phyloP scores from a whole-genome alignment of 345 rosid species.

The Eucalyptus urophylla region DNA sequence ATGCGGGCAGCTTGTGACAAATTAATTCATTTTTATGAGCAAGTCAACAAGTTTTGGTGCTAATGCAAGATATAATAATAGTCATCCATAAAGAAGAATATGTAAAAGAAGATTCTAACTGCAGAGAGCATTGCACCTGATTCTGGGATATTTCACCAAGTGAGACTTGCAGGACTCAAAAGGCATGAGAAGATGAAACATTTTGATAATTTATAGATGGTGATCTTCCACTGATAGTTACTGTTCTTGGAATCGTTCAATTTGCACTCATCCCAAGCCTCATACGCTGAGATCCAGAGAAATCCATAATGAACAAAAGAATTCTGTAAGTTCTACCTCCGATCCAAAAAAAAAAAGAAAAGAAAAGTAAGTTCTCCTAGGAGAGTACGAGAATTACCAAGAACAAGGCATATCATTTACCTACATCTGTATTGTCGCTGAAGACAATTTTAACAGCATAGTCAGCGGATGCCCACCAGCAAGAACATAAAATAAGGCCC shows the following conservation, averaged over 20 bases:
- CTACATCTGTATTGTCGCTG: background rate
- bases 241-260: background rate
- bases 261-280: background rate
- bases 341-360: rapidly evolving
- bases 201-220: background rate
- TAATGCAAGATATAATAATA: background rate
- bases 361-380: background rate
- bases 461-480: background rate
- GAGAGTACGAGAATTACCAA: background rate
- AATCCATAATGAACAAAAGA: background rate
- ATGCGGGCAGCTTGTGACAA: background rate
- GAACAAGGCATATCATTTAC: background rate
- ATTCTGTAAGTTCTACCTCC: background rate
- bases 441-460: background rate
- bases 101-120: background rate
- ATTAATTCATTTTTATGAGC: background rate
- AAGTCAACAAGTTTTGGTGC: background rate
- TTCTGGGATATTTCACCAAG: background rate
- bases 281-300: background rate
- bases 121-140: background rate
- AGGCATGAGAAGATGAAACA: background rate
- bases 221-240: background rate
- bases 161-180: background rate
- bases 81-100: background rate
- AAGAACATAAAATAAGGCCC: background rate